These are phyloP conservation scores for Aspergillus japonicus DNA, from an alignment of 2,329 filamentous ascomycete genomes.

Conservation along the genomic window DNA sequence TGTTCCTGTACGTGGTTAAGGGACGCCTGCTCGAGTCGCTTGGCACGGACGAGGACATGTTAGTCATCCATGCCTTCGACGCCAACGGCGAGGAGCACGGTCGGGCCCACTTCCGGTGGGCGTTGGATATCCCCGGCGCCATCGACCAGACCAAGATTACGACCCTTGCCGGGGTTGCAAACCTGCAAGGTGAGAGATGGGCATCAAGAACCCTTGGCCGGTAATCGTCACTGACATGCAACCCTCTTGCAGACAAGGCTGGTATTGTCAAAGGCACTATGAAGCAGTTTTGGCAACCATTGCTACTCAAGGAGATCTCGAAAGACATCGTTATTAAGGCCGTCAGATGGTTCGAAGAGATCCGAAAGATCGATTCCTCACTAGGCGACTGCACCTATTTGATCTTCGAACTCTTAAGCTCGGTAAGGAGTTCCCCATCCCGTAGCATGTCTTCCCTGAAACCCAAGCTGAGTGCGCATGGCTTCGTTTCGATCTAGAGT, in stretches of 20 bases:
- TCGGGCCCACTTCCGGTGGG: conserved; percentile 47
- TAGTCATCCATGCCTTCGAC: conserved; percentile 26
- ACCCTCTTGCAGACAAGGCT: conserved; percentile 2
- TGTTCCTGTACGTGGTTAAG: conserved; percentile 18
- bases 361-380: conserved; percentile 1
- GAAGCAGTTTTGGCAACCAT: conserved; percentile 11
- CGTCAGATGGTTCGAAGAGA: conserved; percentile 7
- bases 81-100: conserved; percentile 50
- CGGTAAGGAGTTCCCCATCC: no score
- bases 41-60: conserved; percentile 7
- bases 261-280: conserved; percentile 12
- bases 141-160: conserved; percentile 14
- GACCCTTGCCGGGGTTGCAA: conserved; percentile 2
- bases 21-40: conserved; percentile 8
- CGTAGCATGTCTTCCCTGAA: neutral
- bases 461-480: neutral
- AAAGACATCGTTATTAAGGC: conserved; percentile 7
- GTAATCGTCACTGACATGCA: neutral
- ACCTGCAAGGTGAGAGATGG: conserved; percentile 9
- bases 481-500: neutral
- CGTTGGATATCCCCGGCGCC: conserved; percentile 13
- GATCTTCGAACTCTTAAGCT: conserved; percentile 11
- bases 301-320: conserved; percentile 5
- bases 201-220: neutral
- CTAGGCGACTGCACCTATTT: conserved; percentile 14